Conservation (phyloP, 2,329 filamentous ascomycete species). For the Pseudomassariella vexata region DNA sequence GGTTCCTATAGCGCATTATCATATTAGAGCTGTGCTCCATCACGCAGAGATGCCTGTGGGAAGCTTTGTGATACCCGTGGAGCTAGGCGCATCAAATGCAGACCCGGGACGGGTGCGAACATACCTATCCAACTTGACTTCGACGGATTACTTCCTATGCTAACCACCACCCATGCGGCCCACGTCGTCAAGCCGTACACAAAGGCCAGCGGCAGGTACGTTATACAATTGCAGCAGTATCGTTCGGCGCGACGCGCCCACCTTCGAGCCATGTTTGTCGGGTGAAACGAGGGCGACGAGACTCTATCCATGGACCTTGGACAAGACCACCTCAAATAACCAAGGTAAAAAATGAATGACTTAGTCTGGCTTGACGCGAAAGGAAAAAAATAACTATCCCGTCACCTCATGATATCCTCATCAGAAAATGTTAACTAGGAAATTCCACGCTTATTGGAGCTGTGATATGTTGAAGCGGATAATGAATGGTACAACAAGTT, state of each 20-base stretch:
- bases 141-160: slow-evolving; percentile 56
- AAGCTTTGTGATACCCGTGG: neutral
- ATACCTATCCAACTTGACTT: slow-evolving; percentile 53
- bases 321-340: too few species aligned
- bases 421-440: too few species aligned
- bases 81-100: neutral
- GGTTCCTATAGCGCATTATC: slow-evolving; percentile 33
- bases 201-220: slow-evolving; percentile 82
- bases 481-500: too few species aligned
- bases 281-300: slow-evolving; percentile 20
- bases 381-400: too few species aligned
- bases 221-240: slow-evolving; percentile 71
- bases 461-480: too few species aligned
- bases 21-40: too few species aligned
- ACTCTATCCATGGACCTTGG: too few species aligned
- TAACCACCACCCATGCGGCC: slow-evolving; percentile 83
- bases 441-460: too few species aligned
- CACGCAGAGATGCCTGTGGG: slow-evolving; percentile 8
- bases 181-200: slow-evolving; percentile 89
- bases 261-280: slow-evolving; percentile 47
- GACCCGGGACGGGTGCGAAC: slow-evolving; percentile 12
- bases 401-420: too few species aligned
- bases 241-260: slow-evolving; percentile 72
- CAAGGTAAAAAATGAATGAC: too few species aligned
- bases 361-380: too few species aligned